Evolutionary conservation across 805 yeast species (phyloP).

Genomic region (Hyphopichia homilentoma): DNA sequence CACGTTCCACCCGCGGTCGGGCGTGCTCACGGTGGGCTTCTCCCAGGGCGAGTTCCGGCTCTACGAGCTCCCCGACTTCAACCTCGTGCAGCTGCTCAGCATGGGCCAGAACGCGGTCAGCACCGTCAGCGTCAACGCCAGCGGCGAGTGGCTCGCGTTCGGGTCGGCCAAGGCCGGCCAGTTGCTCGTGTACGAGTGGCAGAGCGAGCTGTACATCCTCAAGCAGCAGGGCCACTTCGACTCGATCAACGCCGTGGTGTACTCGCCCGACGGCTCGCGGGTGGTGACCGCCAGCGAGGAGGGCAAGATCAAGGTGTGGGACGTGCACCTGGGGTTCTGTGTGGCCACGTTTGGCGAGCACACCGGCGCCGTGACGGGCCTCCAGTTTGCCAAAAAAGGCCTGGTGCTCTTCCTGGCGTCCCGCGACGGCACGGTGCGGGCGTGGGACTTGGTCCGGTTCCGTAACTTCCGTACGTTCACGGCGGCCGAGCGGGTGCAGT

Average conservation of each 20-base stretch:
- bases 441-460: conserved; percentile 92
- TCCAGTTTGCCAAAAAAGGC: conserved; percentile 84
- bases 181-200: conserved; percentile 96
- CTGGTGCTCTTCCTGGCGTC: conserved; percentile 90
- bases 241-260: conserved; percentile 74
- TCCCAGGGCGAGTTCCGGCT: conserved; percentile 85
- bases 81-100: conserved; percentile 76
- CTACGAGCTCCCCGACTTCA: conserved; percentile 81
- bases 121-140: conserved; percentile 69
- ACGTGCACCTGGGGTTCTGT: conserved; percentile 86
- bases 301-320: conserved; percentile 97
- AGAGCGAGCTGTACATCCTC: conserved; percentile 89
- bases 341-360: conserved; percentile 91
- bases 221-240: conserved; percentile 98
- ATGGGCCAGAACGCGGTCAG: conserved; percentile 91
- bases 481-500: conserved; percentile 83
- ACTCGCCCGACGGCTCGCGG: conserved; percentile 93
- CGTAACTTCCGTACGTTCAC: conserved; percentile 94
- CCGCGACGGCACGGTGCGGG: conserved; percentile 93
- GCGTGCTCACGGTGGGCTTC: conserved; percentile 84
- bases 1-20: conserved; percentile 71
- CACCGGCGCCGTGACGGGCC: conserved; percentile 80
- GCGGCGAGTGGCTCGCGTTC: conserved; percentile 97
- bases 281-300: conserved; percentile 94
- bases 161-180: conserved; percentile 93